Percentiles rank a stretch among this genome's conserved stretches.
Conservation (phyloP, 768 basidiomycete species). For the Hysterangium stoloniferum region DNA sequence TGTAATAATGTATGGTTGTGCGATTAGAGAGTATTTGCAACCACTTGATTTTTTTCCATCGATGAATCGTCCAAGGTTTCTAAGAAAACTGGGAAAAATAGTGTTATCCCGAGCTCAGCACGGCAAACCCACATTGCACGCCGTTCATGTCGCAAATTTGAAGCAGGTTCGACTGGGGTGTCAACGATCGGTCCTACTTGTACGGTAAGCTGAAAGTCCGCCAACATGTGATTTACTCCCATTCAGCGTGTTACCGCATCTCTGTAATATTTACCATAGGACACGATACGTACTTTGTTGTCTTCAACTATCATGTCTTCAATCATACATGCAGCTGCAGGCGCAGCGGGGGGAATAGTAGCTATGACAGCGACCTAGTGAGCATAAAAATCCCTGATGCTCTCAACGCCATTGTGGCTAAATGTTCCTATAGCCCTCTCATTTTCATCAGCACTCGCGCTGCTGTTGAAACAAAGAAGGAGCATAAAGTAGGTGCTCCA, state of each 20-base stretch:
- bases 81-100: slow-evolving; percentile 35
- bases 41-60: slow-evolving; percentile 25
- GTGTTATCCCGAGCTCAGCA: slow-evolving; percentile 16
- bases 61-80: slow-evolving; percentile 27
- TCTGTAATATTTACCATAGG: not conserved
- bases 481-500: slow-evolving; percentile 51
- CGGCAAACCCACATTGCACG: not conserved
- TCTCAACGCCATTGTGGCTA: slow-evolving; percentile 3
- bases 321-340: slow-evolving; percentile 78
- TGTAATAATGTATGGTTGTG: slow-evolving; percentile 43
- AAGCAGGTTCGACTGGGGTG: not conserved
- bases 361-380: slow-evolving; percentile 91
- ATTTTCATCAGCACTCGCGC: slow-evolving; percentile 89
- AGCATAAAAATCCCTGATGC: slow-evolving; percentile 21
- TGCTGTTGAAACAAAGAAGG: slow-evolving; percentile 79
- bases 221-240: not conserved
- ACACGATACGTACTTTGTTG: not conserved
- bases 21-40: too few relatives aligned
- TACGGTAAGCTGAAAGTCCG: too few relatives aligned
- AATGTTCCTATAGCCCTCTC: slow-evolving; percentile 54
- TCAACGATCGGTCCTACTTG: too few relatives aligned
- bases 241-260: not conserved
- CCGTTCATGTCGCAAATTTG: not conserved
- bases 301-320: slow-evolving; percentile 28
- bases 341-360: slow-evolving; percentile 81